These are phyloP conservation scores for Leavenworthia alabamica DNA, from an alignment of 345 rosid species.

Conservation along the genomic window DNA sequence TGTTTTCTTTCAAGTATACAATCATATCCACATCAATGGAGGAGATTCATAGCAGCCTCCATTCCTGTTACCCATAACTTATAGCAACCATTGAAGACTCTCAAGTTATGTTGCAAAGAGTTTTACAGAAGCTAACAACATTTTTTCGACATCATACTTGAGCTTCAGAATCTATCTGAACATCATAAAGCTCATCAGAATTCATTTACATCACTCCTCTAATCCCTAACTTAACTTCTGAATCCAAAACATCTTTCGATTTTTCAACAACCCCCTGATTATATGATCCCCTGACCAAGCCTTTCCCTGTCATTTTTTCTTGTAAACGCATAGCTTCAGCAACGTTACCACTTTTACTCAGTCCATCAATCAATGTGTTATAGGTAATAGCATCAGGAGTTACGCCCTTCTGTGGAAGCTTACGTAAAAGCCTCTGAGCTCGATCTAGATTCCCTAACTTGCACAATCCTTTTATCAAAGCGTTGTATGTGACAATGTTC, in stretches of 20 bases:
- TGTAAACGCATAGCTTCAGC: constrained; percentile 45
- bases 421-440: constrained; percentile 51
- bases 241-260: constrained; percentile 29
- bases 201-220: background rate
- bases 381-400: constrained; percentile 50
- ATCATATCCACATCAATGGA: background rate
- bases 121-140: background rate
- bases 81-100: background rate
- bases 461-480: constrained; percentile 60
- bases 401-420: constrained; percentile 49
- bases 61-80: background rate
- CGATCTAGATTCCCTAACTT: constrained; percentile 48
- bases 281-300: constrained; percentile 38
- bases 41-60: background rate
- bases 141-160: background rate
- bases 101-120: background rate
- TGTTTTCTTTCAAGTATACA: background rate
- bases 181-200: constrained; percentile 6
- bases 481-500: constrained; percentile 57
- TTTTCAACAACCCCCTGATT: constrained; percentile 32
- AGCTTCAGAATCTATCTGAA: constrained; percentile 14
- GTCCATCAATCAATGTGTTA: constrained; percentile 46
- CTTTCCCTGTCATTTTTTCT: constrained; percentile 44
- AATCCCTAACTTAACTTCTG: constrained; percentile 15
- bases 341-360: constrained; percentile 39